These are phyloP conservation scores for Pseudogymnoascus sp. DNA, from an alignment of 2,329 filamentous ascomycete species.

Conservation along the genomic window DNA sequence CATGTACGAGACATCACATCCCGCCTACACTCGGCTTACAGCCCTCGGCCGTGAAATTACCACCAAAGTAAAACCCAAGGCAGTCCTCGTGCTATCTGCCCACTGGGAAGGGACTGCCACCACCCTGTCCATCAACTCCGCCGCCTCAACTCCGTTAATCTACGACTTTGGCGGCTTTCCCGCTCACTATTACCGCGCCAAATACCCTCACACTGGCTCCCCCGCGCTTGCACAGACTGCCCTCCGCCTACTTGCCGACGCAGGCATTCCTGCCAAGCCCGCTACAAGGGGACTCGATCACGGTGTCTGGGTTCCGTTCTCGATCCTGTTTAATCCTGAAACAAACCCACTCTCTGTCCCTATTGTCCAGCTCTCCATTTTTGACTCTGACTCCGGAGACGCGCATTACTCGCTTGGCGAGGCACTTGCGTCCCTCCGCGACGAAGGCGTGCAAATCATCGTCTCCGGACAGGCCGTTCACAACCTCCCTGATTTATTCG, in stretches of 20 bases:
- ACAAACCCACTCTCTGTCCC: constrained; percentile 58
- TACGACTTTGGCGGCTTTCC: constrained; percentile 75
- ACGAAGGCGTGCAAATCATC: constrained; percentile 61
- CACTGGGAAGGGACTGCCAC: constrained; percentile 61
- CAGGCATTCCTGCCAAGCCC: constrained; percentile 52
- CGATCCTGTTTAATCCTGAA: constrained; percentile 48
- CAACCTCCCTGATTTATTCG: constrained; percentile 52
- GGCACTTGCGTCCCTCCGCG: constrained; percentile 57
- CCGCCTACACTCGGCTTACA: constrained; percentile 58
- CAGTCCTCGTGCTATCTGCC: constrained; percentile 68
- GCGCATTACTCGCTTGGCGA: constrained; percentile 62
- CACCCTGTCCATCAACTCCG: constrained; percentile 58
- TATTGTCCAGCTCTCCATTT: constrained; percentile 66
- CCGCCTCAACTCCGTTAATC: constrained; percentile 57
- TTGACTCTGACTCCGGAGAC: constrained; percentile 54
- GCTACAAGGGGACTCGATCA: constrained; percentile 64
- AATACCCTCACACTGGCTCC: constrained; percentile 58
- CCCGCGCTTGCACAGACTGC: constrained; percentile 53
- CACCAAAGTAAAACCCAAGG: constrained; percentile 60
- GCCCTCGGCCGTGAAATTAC: constrained; percentile 64
- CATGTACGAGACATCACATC: constrained; percentile 62
- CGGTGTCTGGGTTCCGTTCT: constrained; percentile 65
- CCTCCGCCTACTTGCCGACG: constrained; percentile 44
- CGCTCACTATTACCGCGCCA: constrained; percentile 58
- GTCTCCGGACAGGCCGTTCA: constrained; percentile 70